Evolutionary conservation across 176 grass and related monocot species (phyloP).

Genomic region (Carex scoparia): DNA sequence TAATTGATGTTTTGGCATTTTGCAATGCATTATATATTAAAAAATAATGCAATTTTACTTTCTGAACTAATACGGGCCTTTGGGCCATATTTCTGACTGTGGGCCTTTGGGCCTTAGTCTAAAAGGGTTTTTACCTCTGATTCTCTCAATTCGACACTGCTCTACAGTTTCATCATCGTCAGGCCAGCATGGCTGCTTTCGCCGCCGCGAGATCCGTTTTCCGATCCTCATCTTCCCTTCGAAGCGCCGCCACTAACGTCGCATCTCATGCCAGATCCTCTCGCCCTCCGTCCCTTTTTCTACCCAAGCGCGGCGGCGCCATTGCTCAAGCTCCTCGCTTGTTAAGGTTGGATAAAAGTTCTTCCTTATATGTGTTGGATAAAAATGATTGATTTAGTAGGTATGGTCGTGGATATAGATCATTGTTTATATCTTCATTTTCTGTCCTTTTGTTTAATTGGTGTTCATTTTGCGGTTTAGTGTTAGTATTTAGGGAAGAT

Average conservation of each 20-base stretch:
- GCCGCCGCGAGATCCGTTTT: constrained; percentile 62
- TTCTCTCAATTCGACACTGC: background rate
- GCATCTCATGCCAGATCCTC: constrained; percentile 32
- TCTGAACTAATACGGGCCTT: too few relatives aligned
- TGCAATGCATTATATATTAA: too few relatives aligned
- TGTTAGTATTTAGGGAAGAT: background rate
- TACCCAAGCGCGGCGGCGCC: constrained; percentile 12
- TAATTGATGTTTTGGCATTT: too few relatives aligned
- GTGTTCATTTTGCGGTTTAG: background rate
- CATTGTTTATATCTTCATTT: background rate
- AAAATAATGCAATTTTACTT: too few relatives aligned
- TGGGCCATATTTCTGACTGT: too few relatives aligned
- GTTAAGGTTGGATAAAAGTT: constrained; percentile 37
- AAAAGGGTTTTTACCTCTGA: background rate
- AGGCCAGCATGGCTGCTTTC: constrained; percentile 47
- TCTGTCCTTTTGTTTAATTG: background rate
- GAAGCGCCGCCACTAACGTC: constrained; percentile 22
- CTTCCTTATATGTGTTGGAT: background rate
- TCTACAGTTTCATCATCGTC: background rate
- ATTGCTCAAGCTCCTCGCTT: constrained; percentile 28
- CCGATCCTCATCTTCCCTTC: constrained; percentile 45
- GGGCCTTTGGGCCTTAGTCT: too few relatives aligned
- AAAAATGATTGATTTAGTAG: background rate
- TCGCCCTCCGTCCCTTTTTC: constrained; percentile 12
- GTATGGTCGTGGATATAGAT: background rate